These are phyloP conservation scores for Teunomyces funiuensis DNA, from an alignment of 805 yeast genomes.

Conservation along the genomic window DNA sequence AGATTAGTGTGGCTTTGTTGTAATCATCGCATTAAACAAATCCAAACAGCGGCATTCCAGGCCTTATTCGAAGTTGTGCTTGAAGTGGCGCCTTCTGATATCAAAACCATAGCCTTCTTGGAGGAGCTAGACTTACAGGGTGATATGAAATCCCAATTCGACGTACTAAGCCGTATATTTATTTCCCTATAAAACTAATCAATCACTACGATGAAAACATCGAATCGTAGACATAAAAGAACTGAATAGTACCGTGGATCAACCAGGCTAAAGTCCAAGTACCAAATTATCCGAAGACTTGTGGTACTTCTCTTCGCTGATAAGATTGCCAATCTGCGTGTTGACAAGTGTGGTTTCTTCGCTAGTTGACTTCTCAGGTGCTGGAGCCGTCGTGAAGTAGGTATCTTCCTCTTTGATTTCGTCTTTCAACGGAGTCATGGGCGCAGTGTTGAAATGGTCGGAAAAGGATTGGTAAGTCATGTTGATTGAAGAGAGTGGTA, in stretches of 20 bases:
- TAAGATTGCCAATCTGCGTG: constrained; percentile 14
- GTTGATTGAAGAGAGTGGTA: neutral
- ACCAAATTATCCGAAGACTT: constrained; percentile 26
- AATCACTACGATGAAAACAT: neutral
- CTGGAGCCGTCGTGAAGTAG: constrained; percentile 8
- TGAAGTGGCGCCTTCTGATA: constrained; percentile 17
- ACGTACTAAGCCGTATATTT: constrained; percentile 8
- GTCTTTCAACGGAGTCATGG: constrained; percentile 14
- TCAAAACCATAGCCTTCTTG: constrained; percentile 4
- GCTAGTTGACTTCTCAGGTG: constrained; percentile 5
- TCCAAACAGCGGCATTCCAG: constrained; percentile 42
- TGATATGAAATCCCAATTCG: neutral
- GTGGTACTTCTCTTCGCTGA: constrained; percentile 22
- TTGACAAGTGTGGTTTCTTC: constrained; percentile 9
- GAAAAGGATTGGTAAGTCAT: constrained; percentile 15
- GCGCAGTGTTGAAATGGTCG: constrained; percentile 15
- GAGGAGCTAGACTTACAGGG: constrained; percentile 3
- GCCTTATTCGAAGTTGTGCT: constrained; percentile 38
- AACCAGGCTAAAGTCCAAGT: neutral
- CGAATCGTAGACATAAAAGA: neutral
- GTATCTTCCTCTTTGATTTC: constrained; percentile 7
- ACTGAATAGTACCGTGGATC: neutral
- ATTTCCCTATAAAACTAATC: constrained; percentile 5
- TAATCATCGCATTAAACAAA: constrained; percentile 29
- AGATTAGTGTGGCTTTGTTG: constrained; percentile 28